Percentiles rank a stretch among this genome's conserved stretches.
phyloP scores from a whole-genome alignment of 1,284 basidiomycete genomes.

The Puccinia horiana region DNA sequence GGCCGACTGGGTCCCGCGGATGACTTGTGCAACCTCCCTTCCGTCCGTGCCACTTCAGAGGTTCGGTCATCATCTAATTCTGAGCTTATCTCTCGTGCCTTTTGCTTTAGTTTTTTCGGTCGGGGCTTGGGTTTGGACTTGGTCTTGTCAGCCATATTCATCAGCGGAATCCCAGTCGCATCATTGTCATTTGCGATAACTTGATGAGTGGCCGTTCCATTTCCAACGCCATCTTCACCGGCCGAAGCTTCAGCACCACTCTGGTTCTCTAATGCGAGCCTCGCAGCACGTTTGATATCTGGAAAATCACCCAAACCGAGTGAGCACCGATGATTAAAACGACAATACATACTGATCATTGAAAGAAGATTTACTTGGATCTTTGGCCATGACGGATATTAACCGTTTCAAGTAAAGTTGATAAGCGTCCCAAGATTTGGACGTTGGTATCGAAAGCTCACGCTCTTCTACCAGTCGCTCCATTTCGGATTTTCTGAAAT shows the following conservation, averaged over 20 bases:
- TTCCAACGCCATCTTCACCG: neutral
- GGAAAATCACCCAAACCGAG: neutral
- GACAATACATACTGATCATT: neutral
- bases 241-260: neutral
- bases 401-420: constrained; percentile 56
- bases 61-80: neutral
- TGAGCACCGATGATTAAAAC: neutral
- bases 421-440: constrained; percentile 56
- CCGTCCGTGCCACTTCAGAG: neutral
- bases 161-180: neutral
- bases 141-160: neutral
- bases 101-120: neutral
- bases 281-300: constrained; percentile 48
- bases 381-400: constrained; percentile 55
- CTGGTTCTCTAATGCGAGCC: constrained; percentile 41
- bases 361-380: constrained; percentile 36
- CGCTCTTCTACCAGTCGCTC: constrained; percentile 53
- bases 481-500: constrained; percentile 53
- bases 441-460: constrained; percentile 52
- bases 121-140: neutral
- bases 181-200: neutral
- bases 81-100: neutral
- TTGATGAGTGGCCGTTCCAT: neutral
- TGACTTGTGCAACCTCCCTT: neutral
- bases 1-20: neutral